Evolutionary conservation across 2,329 filamentous ascomycete species (phyloP), one percentile per base, ranked within the genome.

Genomic region (Calonectria multiphialidica): DNA sequence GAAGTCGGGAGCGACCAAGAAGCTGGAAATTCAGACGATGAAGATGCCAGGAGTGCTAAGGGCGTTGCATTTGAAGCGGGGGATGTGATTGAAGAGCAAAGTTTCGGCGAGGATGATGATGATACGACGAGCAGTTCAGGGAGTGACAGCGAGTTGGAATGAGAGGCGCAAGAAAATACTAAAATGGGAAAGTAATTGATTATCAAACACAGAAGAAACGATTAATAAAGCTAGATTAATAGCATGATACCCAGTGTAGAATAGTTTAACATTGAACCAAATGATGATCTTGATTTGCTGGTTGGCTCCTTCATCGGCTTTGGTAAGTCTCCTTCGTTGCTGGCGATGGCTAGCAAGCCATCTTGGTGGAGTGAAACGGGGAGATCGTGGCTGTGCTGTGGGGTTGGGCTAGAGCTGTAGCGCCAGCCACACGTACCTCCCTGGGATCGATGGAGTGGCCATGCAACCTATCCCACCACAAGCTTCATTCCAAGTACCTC

Each of bases 91-190:
- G 83, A 78, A 2, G 84, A 86, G 77, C 80, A 85, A 62, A 85
- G 83, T 47, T 74, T 84, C 44, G 82, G 78, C 2, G 84, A 85
- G 63, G 79, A 81, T 16, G 79, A 82, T 13, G 79, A 78, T 55
- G 83, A 85, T 72, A 79, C 79, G 15, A 86, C 85, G 15, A 87
- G 86, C 66, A 88, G 86, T 61, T 87, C 86, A 2, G 84, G 83
- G 18, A 82, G 83, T n/a, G 84, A 85, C 61, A 79, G 79, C 28
- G 82, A 82, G 5, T 71, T 13, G 53, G 61, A 71, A 8, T 74
- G 50, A 71, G 40, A 33, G 6, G 25, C 15, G 18, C 8, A 30
- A 30, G 8, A 30, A 40, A 37, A 42, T 16, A 57, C 30, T 33
- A 6, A 28, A 10, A 35, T 25, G 23, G 13, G 44, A 53, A 28